Base-by-base conservation (phyloP, 2,329 filamentous ascomycete species). In the Epichloe festucae region DNA sequence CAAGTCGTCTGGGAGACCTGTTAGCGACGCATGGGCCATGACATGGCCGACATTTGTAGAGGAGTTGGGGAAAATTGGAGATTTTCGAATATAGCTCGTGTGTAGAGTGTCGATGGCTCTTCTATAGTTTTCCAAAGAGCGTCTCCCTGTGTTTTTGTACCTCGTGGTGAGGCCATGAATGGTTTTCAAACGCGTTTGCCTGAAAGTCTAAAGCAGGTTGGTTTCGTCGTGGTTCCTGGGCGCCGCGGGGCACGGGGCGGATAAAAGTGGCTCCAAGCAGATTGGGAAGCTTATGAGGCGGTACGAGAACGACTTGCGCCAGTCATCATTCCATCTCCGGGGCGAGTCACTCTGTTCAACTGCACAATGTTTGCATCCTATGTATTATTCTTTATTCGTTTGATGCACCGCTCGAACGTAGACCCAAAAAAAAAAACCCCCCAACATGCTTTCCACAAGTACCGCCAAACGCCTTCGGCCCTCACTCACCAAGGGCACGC, bases 1-100 rank as follows among this genome's bases (percentile, higher is more conserved):
- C 50, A 79, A 62, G 53, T 79, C 76, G 57, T 73, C 67, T 5
- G 76, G 74, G 5, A 79, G 68, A 35, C 62, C 63, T 52, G 66
- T 65, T 53, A 78, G 65, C 46, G 58, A 67, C 42, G 61, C 52
- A 17, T 46, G 27, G 12, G 31, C 21, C 52, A 53, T 53, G 21
- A 39, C 39, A 17, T 23, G 2, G 11, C 11, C 23, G 31, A 15
- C 31, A 36, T 46, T 3, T 34, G 4, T 4, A 21, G n/a, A 17
- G 17, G 3, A 19, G 3, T 3, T 42, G 40, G 19, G 12, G 0
- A 4, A 6, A 42, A n/a, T 21, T 7, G 36, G 36, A 14, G 6
- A 8, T 31, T 31, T 8, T 31, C 27, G 27, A 31, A 10, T 31
- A 31, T 31, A 31, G 27, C 27, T 31, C 27, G 27, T 8, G 27